Percentiles rank a stretch among this genome's conserved stretches.
These are phyloP conservation scores for Pleodorina starrii DNA, from an alignment of 139 green algal species.

Conservation along the genomic window DNA sequence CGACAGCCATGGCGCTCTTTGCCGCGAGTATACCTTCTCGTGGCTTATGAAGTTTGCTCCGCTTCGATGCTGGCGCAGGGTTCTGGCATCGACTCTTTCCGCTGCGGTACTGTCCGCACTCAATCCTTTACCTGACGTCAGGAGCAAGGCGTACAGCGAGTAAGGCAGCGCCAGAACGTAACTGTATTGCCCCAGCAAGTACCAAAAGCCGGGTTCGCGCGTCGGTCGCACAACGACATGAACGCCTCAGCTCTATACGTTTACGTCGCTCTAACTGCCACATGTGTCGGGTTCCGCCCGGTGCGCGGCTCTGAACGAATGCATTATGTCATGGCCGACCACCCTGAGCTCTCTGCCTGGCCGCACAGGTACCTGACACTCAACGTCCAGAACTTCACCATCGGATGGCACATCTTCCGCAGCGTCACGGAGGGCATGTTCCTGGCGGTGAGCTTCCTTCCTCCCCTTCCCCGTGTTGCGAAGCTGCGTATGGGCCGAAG, in stretches of 20 bases:
- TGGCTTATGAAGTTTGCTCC: too few relatives aligned
- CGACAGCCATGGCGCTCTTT: background rate
- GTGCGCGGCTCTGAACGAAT: too few relatives aligned
- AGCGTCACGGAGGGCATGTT: slow-evolving; percentile 12
- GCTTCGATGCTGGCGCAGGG: background rate
- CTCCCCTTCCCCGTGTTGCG: too few relatives aligned
- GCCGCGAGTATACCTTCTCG: background rate
- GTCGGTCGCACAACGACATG: too few relatives aligned
- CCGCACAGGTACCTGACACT: slow-evolving; percentile 29
- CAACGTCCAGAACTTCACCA: background rate
- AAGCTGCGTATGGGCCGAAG: too few relatives aligned
- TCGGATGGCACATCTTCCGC: slow-evolving; percentile 38
- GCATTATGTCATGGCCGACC: too few relatives aligned
- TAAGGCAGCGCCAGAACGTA: background rate
- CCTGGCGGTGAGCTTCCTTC: slow-evolving; percentile 12
- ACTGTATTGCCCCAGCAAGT: too few relatives aligned
- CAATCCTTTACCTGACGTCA: background rate
- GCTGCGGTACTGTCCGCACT: background rate
- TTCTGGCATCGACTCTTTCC: background rate
- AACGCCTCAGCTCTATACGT: too few relatives aligned
- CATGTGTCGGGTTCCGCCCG: too few relatives aligned
- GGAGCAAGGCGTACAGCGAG: slow-evolving; percentile 16
- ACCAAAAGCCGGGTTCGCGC: too few relatives aligned
- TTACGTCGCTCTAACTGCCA: too few relatives aligned
- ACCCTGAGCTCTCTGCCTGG: too few relatives aligned